Base-by-base conservation (phyloP, 2,329 filamentous ascomycete genomes). In the Orbilia brochopaga region DNA sequence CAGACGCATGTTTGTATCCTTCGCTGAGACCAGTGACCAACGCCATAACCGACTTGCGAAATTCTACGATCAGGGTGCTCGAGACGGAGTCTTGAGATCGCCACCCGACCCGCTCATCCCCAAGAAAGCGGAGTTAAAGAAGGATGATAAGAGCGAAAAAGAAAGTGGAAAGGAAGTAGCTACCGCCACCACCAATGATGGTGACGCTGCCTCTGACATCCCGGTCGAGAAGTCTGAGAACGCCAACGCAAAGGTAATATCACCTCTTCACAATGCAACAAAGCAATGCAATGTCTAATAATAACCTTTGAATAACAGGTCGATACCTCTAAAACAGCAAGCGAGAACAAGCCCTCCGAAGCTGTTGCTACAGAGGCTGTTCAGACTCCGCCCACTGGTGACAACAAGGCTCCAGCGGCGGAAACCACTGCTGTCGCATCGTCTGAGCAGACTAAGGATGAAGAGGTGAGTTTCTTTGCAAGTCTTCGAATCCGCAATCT, bases 1-100 rank as follows among this genome's bases (percentile, higher is more conserved):
- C 30, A 77, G 76, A 56, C 65, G 75, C 37, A 56, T 77, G 11
- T 76, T 77, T 52, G 74, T 77, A 7, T 76, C 69, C 27, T 77
- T 74, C 51, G 75, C 75, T 10, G 76, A 77, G 64, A 72, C 69
- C 11, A 74, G 76, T 50, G 76, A 77, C 21, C 75, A 75, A 21
- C 74, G 76, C 15, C 74, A 69, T 7, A 69, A 74, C 37, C 74
- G 76, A 42, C 59, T 77, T 11, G 74, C 73, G n/a, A 73, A 57
- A n/a, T 59, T 75, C 27, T 75, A 75, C 32, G 53, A 63, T 10
- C 52, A 73, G 37, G 40, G 21, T 21, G 62, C 13, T 27, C 40
- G 37, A n/a, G 24, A 32, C 7, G 51, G 48, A 7, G 44, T 48
- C 17, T 11, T 48, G 19, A 53, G 50, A 30, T 53, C 50, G 10